Percentiles rank a stretch among this genome's conserved stretches.
These are phyloP conservation scores for Copromyces sp. DNA, from an alignment of 495 filamentous ascomycete genomes.

Conservation along the genomic window DNA sequence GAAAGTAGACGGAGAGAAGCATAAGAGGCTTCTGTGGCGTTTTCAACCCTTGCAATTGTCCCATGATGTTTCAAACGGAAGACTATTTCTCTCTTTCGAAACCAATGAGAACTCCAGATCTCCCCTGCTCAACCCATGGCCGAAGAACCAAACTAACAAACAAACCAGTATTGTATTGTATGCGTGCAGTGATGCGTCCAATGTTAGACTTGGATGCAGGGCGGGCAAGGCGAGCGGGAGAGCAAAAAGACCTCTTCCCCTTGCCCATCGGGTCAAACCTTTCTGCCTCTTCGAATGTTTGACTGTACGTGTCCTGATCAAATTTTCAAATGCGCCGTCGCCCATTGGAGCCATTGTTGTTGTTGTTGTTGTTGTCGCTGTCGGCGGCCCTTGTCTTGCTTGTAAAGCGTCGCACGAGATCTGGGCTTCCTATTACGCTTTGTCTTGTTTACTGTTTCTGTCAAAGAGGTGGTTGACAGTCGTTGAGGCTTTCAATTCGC, in stretches of 20 bases:
- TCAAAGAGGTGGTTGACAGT: neutral
- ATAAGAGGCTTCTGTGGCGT: no score
- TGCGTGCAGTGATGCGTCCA: neutral
- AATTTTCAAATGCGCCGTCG: neutral
- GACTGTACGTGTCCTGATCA: neutral
- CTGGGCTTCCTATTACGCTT: neutral
- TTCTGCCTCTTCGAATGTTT: neutral
- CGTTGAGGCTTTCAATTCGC: neutral
- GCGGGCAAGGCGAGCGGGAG: neutral
- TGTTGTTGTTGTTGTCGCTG: neutral
- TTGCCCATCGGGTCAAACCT: neutral
- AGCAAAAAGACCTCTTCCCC: neutral
- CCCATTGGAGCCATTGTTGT: neutral
- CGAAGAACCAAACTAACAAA: no score
- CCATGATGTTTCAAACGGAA: no score
- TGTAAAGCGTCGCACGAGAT: neutral
- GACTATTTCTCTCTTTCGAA: no score
- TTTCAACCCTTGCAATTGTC: no score
- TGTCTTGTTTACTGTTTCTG: neutral
- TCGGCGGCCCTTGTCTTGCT: neutral
- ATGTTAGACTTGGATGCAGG: neutral
- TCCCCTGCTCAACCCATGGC: no score
- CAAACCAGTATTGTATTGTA: no score
- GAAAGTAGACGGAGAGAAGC: no score
- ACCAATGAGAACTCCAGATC: no score